A percentile compares a stretch with the other conserved stretches of the same genome.
Conservation (phyloP, 805 yeast genomes). For the Schwanniomyces occidentalis region DNA sequence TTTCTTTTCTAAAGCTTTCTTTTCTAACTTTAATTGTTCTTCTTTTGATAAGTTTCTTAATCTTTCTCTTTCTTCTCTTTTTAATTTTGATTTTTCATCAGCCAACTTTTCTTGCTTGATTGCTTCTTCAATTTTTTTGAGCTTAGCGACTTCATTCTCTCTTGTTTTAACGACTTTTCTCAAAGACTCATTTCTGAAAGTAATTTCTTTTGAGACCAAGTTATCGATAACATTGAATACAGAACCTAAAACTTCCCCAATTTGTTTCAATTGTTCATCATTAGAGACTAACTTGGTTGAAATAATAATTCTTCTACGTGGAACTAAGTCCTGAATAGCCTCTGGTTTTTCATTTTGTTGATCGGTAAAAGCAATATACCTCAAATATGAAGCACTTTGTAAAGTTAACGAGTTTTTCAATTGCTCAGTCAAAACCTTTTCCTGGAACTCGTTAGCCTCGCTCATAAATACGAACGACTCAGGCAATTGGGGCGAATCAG, state of each 20-base stretch:
- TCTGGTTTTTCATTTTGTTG: slow-evolving; percentile 74
- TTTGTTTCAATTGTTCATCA: slow-evolving; percentile 48
- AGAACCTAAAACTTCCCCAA: slow-evolving; percentile 52
- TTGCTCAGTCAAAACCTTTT: slow-evolving; percentile 53
- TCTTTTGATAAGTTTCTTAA: slow-evolving; percentile 62
- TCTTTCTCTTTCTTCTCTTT: slow-evolving; percentile 62
- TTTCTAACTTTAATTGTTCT: slow-evolving; percentile 76
- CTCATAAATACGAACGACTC: slow-evolving; percentile 80
- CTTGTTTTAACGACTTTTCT: slow-evolving; percentile 79
- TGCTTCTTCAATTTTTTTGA: slow-evolving; percentile 68
- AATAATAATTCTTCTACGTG: slow-evolving; percentile 55
- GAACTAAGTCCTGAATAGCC: slow-evolving; percentile 52
- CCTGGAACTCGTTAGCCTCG: slow-evolving; percentile 82
- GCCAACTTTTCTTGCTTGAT: slow-evolving; percentile 66
- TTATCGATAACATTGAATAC: slow-evolving; percentile 61
- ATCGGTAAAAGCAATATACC: slow-evolving; percentile 80
- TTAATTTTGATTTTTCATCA: slow-evolving; percentile 69
- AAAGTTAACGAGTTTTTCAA: slow-evolving; percentile 40
- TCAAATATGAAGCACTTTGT: slow-evolving; percentile 50
- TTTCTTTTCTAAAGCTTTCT: slow-evolving; percentile 78
- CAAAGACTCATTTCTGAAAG: slow-evolving; percentile 71
- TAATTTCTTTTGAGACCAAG: slow-evolving; percentile 47
- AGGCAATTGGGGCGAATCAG: slow-evolving; percentile 72
- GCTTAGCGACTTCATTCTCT: slow-evolving; percentile 67
- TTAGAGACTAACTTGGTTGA: slow-evolving; percentile 54